Evolutionary conservation across 768 basidiomycete genomes (phyloP), one percentile per base, ranked within the genome.

Genomic region (Auriculariales sp.): DNA sequence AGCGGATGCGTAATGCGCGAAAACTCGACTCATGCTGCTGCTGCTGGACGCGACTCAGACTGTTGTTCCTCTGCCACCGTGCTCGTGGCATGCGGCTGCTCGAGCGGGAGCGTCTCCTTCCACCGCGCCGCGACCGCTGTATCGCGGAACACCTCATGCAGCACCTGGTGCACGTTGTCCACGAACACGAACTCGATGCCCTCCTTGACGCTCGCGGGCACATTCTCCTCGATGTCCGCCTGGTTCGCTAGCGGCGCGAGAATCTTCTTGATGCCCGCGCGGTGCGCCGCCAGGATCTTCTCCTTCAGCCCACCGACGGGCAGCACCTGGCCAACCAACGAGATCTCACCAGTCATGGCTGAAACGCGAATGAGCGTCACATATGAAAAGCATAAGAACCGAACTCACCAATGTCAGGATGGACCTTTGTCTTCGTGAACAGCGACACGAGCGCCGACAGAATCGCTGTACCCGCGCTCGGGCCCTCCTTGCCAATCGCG

Each of bases 311-410:
- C 94, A 6, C 94, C 94, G 9, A 99, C 94, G 2, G 94, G 90
- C 1, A 95, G 73, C 7, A 99, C 94, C 64, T 95, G 91, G 0
- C 95, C 95, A 0, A 92, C 83, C 14, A 99, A 79, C 2, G 93
- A 91, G 50, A 99, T 91, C 65, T 99, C 95, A 14, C 95, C 95
- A 0, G 95, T 98, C 91, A 98, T 93, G 4, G 95, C 92, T 91
- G 33, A 7, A 53, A 32, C 30, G 22, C 0, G 5, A 24, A 10
- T 44, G 9, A 44, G 39, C n/a, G n/a, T n/a, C 1, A 47, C 28
- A 49, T 25, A 3, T 47, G 12, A 29, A 27, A 11, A 39, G 35
- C 32, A 27, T 9, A 50, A 5, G 46, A 44, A 19, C 42, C 25
- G 31, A 4, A 66, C 83, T 19, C 57, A 91, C 89, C 91, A 49